phyloP scores from a whole-genome alignment of 148 eudicot genomes.

The Nepenthes mirabilis region DNA sequence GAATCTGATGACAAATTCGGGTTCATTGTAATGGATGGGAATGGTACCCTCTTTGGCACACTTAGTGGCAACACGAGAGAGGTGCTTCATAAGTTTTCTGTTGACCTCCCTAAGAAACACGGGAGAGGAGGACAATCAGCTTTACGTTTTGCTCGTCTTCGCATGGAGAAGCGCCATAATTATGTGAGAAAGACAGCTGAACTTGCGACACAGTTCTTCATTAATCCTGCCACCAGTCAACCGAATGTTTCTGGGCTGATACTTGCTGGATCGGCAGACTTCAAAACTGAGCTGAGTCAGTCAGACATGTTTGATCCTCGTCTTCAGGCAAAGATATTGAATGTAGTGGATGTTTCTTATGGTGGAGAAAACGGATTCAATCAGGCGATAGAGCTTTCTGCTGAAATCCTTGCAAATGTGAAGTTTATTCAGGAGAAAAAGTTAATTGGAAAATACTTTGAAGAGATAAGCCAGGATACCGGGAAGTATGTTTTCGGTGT shows the following conservation, averaged over 20 bases:
- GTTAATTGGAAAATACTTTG: conserved; percentile 16
- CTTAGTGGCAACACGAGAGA: conserved; percentile 13
- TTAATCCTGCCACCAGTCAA: conserved; percentile 11
- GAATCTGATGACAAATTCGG: conserved; percentile 19
- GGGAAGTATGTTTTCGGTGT: conserved; percentile 15
- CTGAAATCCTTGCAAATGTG: conserved; percentile 13
- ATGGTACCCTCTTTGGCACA: conserved; percentile 11
- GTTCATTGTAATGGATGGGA: conserved; percentile 15
- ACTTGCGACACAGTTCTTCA: conserved; percentile 12
- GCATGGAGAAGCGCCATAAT: conserved; percentile 13
- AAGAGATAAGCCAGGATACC: conserved; percentile 15
- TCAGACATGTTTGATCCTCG: conserved; percentile 15
- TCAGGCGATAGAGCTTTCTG: conserved; percentile 15
- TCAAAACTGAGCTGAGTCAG: conserved; percentile 12
- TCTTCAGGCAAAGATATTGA: conserved; percentile 12
- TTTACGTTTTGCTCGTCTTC: conserved; percentile 12
- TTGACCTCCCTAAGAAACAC: conserved; percentile 12
- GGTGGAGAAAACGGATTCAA: conserved; percentile 14
- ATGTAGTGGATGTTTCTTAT: conserved; percentile 11
- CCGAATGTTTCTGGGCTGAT: conserved; percentile 12
- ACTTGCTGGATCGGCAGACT: conserved; percentile 14
- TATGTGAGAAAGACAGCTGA: conserved; percentile 16
- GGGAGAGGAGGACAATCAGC: conserved; percentile 14
- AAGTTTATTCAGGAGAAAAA: conserved; percentile 13
- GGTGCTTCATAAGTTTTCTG: conserved; percentile 12